Base-by-base conservation (phyloP, 106 monocot genomes). In the Dioscorea alata region DNA sequence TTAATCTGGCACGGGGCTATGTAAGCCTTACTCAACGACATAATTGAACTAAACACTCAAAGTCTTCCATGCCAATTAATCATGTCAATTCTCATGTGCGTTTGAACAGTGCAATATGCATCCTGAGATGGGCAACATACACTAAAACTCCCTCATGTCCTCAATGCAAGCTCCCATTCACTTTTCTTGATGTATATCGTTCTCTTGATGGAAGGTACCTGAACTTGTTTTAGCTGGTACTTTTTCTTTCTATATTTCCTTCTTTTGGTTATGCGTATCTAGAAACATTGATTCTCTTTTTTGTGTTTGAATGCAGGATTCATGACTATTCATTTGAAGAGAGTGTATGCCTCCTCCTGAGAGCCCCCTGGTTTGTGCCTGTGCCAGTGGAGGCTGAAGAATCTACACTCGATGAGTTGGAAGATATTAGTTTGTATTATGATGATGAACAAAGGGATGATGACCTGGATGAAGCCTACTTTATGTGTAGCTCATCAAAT, bases 281-380 rank as follows among this genome's bases (percentile, higher is more conserved):
- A 28, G 4, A 63, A 63, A 14, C 28, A 28, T 28, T 15, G 0
- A 23, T 7, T 4, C 33, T 1, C 6, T 5, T 6, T 23, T 24
- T 31, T 28, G 1, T 0, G 15, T 63, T 28, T 28, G 28, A 15
- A 56, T 81, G 65, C 87, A 99, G 97, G 49, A 85, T 99, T 33
- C 87, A 85, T 50, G 97, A 99, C 69, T 93, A 79, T 74, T 74
- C 93, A 89, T 88, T 87, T 57, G 97, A 90, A 71, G 97, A 99
- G 69, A 99, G 97, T 68, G 90, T 99, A 7, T 93, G 89, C 72
- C 93, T 93, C 20, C 87, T 93, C 52, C 75, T 93, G 3, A 71
- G 93, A 73, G 87, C 97, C 56, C 21, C 77, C 23, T 99, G 97
- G 93, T 99, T 93, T 68, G 77, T 85, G 49, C 93, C 97, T 50